These are phyloP conservation scores for Malus hybrid DNA, from an alignment of 331 rosid genomes.

Conservation along the genomic window DNA sequence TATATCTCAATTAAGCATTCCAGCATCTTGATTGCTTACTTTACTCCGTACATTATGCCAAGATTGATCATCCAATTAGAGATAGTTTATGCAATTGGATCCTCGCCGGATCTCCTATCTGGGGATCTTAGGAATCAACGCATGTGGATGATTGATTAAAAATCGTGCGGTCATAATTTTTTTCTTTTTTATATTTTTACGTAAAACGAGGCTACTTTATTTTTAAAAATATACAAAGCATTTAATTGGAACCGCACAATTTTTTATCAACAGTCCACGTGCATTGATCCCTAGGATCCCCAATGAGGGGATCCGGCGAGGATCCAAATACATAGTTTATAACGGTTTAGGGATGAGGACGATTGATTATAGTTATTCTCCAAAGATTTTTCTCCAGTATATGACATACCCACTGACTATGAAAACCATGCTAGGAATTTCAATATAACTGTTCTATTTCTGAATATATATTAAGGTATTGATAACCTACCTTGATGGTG, in stretches of 20 bases:
- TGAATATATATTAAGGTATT: too few relatives aligned
- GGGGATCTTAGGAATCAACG: too few relatives aligned
- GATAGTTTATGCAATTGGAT: background rate
- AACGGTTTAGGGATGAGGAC: background rate
- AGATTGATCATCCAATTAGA: background rate
- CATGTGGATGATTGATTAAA: too few relatives aligned
- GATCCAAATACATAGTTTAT: background rate
- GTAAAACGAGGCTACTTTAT: too few relatives aligned
- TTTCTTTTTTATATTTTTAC: too few relatives aligned
- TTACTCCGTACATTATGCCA: background rate
- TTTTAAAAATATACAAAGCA: too few relatives aligned
- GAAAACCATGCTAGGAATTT: background rate
- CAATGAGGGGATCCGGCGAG: too few relatives aligned
- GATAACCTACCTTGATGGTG: background rate
- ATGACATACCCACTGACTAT: background rate
- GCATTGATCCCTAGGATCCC: too few relatives aligned
- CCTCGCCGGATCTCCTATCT: too few relatives aligned
- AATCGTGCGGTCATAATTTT: too few relatives aligned
- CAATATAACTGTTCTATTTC: background rate
- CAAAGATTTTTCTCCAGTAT: background rate
- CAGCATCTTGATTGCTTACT: background rate
- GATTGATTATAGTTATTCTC: background rate
- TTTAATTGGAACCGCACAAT: too few relatives aligned
- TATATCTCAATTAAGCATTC: background rate
- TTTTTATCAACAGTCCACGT: too few relatives aligned